phyloP scores from a whole-genome alignment of 306 rosid species.

The Pterocarpus santalinus region DNA sequence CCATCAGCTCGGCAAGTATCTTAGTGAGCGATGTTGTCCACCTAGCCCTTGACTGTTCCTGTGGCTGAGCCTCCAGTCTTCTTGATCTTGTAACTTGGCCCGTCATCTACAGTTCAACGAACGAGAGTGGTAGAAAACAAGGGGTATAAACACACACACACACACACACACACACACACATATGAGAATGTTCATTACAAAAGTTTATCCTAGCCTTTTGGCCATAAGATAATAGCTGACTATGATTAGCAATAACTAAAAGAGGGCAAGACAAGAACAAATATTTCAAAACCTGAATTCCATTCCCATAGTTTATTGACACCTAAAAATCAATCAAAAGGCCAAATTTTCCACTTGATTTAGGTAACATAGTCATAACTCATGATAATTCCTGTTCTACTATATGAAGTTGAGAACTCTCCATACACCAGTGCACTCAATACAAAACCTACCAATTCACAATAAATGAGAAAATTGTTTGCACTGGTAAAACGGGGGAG shows the following conservation, averaged over 20 bases:
- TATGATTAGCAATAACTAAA: conserved; percentile 12
- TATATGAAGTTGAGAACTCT: background rate
- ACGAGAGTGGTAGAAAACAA: conserved; percentile 21
- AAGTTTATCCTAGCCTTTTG: background rate
- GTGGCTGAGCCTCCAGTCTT: conserved; percentile 58
- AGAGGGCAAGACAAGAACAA: conserved; percentile 9
- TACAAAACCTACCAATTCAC: conserved; percentile 28
- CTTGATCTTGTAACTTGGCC: conserved; percentile 58
- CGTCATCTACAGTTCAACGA: conserved; percentile 60
- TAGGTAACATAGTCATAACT: background rate
- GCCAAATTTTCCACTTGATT: background rate
- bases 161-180: background rate
- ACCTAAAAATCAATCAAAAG: background rate
- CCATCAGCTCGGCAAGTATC: conserved; percentile 70
- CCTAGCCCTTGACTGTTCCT: conserved; percentile 74
- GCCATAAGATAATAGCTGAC: conserved; percentile 7
- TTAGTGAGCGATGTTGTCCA: conserved; percentile 75
- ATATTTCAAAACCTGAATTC: conserved; percentile 6
- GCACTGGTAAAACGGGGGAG: background rate
- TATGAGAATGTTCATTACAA: background rate
- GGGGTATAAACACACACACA: background rate
- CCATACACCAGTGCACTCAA: background rate
- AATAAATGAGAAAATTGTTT: background rate
- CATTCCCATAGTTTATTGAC: conserved; percentile 9
- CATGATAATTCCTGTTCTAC: conserved; percentile 1